Evolutionary conservation across 768 basidiomycete species (phyloP).

Genomic region (Boletus edulis): DNA sequence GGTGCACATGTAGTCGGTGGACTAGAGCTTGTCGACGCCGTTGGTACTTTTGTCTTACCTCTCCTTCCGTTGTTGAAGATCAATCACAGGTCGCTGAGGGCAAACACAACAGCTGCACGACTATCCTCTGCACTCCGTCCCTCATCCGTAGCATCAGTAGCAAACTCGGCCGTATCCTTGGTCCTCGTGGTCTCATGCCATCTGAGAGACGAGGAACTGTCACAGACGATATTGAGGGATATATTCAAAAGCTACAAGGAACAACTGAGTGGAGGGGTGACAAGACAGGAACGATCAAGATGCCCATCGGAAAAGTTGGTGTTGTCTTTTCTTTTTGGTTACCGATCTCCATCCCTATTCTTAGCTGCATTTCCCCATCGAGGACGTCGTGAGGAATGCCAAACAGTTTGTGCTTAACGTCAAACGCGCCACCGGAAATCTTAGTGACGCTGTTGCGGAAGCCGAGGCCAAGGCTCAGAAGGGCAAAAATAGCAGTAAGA

Average conservation of each 20-base stretch:
- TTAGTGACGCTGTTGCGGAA: conserved; percentile 44
- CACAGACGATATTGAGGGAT: conserved; percentile 82
- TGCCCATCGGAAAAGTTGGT: conserved; percentile 75
- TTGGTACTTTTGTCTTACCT: conserved; percentile 37
- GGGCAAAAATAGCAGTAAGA: conserved; percentile 33
- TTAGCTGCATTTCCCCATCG: conserved; percentile 70
- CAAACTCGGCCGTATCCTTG: conserved; percentile 73
- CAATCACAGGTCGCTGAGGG: conserved; percentile 62
- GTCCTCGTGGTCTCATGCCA: conserved; percentile 95
- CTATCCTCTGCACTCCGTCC: conserved; percentile 79
- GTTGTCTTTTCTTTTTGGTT: background rate
- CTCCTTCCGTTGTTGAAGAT: background rate
- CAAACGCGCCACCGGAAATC: conserved; percentile 71
- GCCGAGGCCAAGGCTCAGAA: conserved; percentile 41
- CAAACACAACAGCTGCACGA: conserved; percentile 68
- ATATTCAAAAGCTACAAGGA: conserved; percentile 75
- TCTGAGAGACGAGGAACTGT: conserved; percentile 93
- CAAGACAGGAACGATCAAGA: conserved; percentile 77
- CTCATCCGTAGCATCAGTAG: conserved; percentile 78
- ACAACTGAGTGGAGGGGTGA: conserved; percentile 94
- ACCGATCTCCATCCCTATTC: conserved; percentile 5
- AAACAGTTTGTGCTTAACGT: conserved; percentile 73
- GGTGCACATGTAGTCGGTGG: conserved; percentile 94
- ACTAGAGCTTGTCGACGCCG: conserved; percentile 82
- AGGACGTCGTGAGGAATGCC: conserved; percentile 78